Conservation (phyloP, 306 rosid genomes). For the Crotalaria pallida region DNA sequence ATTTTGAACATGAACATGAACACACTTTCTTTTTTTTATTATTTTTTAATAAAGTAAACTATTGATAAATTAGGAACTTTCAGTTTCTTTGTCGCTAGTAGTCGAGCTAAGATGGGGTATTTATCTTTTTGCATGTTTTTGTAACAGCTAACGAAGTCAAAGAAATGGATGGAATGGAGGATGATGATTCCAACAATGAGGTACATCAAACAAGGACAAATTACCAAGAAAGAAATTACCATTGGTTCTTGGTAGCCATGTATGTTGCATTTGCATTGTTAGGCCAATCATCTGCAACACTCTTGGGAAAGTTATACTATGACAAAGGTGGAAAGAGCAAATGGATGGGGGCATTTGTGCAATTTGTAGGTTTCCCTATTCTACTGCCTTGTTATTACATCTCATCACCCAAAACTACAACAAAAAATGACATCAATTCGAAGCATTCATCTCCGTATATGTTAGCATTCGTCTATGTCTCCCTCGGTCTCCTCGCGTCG, state of each 20-base stretch:
- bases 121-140: background rate
- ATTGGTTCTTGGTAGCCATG: constrained; percentile 19
- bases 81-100: no score
- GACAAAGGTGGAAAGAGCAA: background rate
- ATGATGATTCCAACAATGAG: background rate
- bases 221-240: background rate
- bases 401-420: background rate
- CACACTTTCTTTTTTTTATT: no score
- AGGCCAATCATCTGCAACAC: background rate
- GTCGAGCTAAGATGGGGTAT: background rate
- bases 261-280: constrained; percentile 19
- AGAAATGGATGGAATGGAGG: constrained; percentile 5
- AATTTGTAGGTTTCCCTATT: background rate
- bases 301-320: background rate
- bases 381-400: background rate
- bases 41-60: no score
- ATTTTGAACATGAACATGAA: background rate
- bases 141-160: constrained; percentile 10
- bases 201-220: background rate
- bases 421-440: background rate
- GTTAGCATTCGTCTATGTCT: background rate
- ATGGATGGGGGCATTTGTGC: background rate
- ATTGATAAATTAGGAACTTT: no score
- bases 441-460: background rate
- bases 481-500: background rate